Conservation (phyloP, 306 rosid species). For the Gynostemma pentaphyllum region DNA sequence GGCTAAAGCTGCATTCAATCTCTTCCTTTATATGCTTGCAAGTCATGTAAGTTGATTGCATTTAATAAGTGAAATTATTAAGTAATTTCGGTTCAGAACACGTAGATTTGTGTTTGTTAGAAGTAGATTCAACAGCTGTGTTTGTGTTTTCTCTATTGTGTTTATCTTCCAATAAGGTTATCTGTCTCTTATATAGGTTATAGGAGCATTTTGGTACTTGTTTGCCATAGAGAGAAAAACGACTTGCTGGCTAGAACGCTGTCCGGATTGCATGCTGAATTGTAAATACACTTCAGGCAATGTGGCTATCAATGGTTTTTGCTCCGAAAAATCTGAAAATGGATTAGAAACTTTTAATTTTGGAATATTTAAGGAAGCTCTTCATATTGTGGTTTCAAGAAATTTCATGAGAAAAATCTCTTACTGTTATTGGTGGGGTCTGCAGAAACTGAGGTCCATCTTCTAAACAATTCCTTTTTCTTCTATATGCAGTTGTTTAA, state of each 20-base stretch:
- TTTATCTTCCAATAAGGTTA: background rate
- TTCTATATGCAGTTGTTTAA: background rate
- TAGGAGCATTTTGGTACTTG: conserved; percentile 16
- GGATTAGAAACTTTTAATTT: background rate
- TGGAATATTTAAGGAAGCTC: conserved; percentile 1
- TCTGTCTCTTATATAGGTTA: background rate
- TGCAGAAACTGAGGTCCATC: conserved; percentile 3
- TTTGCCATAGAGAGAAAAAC: conserved; percentile 2
- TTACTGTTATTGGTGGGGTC: conserved; percentile 3
- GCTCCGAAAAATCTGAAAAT: background rate
- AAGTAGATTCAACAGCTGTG: background rate
- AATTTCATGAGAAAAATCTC: background rate
- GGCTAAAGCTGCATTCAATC: conserved; percentile 13
- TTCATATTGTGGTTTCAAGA: background rate
- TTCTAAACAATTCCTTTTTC: background rate
- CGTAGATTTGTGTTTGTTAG: background rate
- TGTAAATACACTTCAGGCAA: background rate
- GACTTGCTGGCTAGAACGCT: conserved; percentile 5
- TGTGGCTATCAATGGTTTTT: background rate
- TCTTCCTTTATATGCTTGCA: conserved; percentile 16
- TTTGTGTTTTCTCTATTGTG: background rate
- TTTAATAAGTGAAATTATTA: background rate
- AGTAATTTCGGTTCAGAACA: background rate
- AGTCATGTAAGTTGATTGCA: conserved; percentile 12
- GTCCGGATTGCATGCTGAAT: background rate